Evolutionary conservation across 495 filamentous ascomycete genomes (phyloP), one percentile per base, ranked within the genome.

Genomic region (Hyphodiscus hymeniophilus): DNA sequence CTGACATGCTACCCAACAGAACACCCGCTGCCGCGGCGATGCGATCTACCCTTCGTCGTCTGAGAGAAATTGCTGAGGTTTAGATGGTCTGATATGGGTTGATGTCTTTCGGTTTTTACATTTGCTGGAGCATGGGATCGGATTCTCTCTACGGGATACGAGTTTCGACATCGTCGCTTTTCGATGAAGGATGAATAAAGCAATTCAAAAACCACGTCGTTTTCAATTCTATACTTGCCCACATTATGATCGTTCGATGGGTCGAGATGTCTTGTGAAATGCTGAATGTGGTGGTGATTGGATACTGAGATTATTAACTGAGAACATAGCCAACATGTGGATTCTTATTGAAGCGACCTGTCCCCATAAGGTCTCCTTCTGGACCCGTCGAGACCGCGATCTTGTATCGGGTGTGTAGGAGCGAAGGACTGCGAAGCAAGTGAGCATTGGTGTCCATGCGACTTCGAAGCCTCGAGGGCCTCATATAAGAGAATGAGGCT

Each of bases 51-150:
- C 92, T 98, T 69, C 86, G 94, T 69, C 81, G 92, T 76, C 80
- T 98, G 73, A 82, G 92, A 66, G 92, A 97, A 73, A 94, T 97
- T 75, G 85, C 87, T 66, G 92, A 97, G 82, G 86, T 94, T 64
- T 98, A 88, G 66, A 63, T 51, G 59, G 45, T 36, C 52, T 45
- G 48, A 69, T 67, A 59, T 59, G 63, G 60, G 53, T 31, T 43
- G 64, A 65, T 61, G 66, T 65, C 35, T 38, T 55, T 39, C 31
- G 51, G 56, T 55, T 55, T 64, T 51, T 64, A 46, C 52, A 61
- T 56, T 58, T 53, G 52, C 45, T 56, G 56, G 59, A 57, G 55
- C 50, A 51, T 55, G 50, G 59, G 59, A 46, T 57, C 52, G 56
- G 52, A 24, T 41, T 20, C 46, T 43, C 38, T 41, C n/a, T 23